phyloP scores from a whole-genome alignment of 177 flowering plant genomes.

The Vitis hybrid region DNA sequence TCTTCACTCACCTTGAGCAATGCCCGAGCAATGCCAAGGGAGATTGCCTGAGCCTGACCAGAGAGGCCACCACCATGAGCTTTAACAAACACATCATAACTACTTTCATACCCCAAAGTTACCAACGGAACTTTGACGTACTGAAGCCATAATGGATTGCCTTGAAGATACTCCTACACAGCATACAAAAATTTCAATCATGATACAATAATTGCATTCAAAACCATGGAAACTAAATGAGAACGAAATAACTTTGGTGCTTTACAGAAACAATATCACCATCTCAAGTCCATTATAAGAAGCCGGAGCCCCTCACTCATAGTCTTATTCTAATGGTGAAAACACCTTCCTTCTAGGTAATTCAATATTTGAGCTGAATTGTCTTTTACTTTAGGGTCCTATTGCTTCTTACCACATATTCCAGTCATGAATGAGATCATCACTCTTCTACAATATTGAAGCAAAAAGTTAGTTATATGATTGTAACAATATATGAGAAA shows the following conservation, averaged over 20 bases:
- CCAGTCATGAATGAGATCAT: background rate
- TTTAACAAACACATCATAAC: slow-evolving; percentile 90
- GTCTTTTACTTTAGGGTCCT: background rate
- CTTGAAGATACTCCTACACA: slow-evolving; percentile 94
- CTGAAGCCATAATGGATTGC: slow-evolving; percentile 89
- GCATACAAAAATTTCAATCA: background rate
- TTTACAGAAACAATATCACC: background rate
- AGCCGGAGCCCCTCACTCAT: background rate
- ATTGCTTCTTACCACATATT: background rate
- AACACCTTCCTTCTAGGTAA: background rate
- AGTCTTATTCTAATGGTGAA: background rate
- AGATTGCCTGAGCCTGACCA: slow-evolving; percentile 97
- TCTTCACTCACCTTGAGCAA: slow-evolving; percentile 78
- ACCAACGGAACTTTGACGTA: slow-evolving; percentile 80
- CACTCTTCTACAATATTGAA: background rate
- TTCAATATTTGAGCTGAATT: background rate
- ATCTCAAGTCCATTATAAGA: background rate
- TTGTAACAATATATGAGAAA: background rate
- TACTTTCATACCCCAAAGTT: slow-evolving; percentile 72
- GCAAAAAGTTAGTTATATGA: background rate
- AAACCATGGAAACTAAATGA: background rate
- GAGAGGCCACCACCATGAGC: slow-evolving; percentile 98
- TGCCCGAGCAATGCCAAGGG: slow-evolving; percentile 92
- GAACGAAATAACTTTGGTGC: background rate
- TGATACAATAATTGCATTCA: background rate